phyloP scores from a whole-genome alignment of 164 flowering plant genomes.

The Warburgia ugandensis region DNA sequence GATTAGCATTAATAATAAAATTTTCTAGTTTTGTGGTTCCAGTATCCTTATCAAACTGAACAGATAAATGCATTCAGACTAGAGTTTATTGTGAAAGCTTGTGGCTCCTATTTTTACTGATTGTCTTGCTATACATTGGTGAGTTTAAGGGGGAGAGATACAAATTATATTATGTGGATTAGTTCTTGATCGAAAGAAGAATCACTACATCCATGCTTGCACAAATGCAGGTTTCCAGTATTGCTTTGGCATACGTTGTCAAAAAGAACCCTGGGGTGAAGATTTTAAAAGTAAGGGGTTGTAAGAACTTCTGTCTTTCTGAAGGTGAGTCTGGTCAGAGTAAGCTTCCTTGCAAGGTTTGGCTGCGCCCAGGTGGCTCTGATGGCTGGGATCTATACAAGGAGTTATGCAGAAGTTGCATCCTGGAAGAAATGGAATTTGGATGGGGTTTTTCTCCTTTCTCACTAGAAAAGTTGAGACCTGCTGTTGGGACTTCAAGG shows the following conservation, averaged over 20 bases:
- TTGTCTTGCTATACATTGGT: too few relatives aligned
- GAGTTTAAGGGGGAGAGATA: too few relatives aligned
- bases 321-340: conserved; percentile 14
- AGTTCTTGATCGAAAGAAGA: too few relatives aligned
- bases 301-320: conserved; percentile 36
- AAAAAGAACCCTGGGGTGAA: conserved; percentile 43
- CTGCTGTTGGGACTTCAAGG: conserved; percentile 40
- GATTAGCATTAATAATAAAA: too few relatives aligned
- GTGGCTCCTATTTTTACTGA: too few relatives aligned
- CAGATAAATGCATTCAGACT: too few relatives aligned
- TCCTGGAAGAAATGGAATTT: conserved; percentile 44
- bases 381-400: conserved; percentile 17
- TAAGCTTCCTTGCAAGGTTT: conserved; percentile 8
- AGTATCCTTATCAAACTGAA: too few relatives aligned
- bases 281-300: conserved; percentile 47
- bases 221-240: conserved; percentile 53
- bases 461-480: conserved; percentile 39
- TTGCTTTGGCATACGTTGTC: conserved; percentile 39
- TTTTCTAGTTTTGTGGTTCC: too few relatives aligned
- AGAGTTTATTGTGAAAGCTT: too few relatives aligned
- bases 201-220: too few relatives aligned
- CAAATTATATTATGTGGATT: too few relatives aligned
- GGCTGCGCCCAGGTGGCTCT: conserved; percentile 5
- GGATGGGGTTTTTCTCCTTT: conserved; percentile 73
- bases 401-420: conserved; percentile 37